A percentile compares a stretch with the other conserved stretches of the same genome.
Conservation (phyloP, 176 grass and related monocot species). For the Oryza longistaminata region DNA sequence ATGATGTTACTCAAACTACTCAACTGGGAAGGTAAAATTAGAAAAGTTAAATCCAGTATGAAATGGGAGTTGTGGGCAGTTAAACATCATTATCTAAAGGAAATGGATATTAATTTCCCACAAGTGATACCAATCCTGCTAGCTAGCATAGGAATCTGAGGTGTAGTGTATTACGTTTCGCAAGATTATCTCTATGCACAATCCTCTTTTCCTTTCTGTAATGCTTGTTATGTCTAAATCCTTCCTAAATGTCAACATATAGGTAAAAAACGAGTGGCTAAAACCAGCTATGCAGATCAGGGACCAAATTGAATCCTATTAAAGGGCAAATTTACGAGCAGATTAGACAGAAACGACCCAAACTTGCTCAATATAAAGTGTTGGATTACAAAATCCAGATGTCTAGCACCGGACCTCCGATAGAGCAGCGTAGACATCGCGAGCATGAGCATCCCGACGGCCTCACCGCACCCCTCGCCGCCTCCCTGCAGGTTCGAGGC, state of each 20-base stretch:
- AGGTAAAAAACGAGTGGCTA: too few species aligned
- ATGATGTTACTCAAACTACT: conserved; percentile 20
- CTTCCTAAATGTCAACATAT: too few species aligned
- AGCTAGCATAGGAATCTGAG: neutral
- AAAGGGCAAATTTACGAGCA: too few species aligned
- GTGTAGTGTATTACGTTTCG: neutral
- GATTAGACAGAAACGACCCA: neutral
- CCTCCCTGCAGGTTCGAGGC: conserved; percentile 69
- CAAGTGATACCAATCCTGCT: neutral
- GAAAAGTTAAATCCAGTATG: conserved; percentile 2
- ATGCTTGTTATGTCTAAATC: too few species aligned
- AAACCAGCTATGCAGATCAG: too few species aligned
- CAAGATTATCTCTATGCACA: neutral
- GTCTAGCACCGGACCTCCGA: conserved; percentile 47
- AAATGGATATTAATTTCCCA: neutral
- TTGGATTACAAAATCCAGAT: conserved; percentile 27
- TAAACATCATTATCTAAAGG: conserved; percentile 7
- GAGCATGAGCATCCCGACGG: conserved; percentile 67
- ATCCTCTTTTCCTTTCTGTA: too few species aligned
- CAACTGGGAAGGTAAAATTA: neutral
- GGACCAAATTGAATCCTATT: too few species aligned
- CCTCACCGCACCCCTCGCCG: conserved; percentile 52
- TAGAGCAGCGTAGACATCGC: conserved; percentile 84
- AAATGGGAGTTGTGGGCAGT: neutral
- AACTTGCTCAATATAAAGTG: neutral